A percentile compares a stretch with the other conserved stretches of the same genome.
Conservation (phyloP, 176 grass and related monocot species). For the Puya raimondii region DNA sequence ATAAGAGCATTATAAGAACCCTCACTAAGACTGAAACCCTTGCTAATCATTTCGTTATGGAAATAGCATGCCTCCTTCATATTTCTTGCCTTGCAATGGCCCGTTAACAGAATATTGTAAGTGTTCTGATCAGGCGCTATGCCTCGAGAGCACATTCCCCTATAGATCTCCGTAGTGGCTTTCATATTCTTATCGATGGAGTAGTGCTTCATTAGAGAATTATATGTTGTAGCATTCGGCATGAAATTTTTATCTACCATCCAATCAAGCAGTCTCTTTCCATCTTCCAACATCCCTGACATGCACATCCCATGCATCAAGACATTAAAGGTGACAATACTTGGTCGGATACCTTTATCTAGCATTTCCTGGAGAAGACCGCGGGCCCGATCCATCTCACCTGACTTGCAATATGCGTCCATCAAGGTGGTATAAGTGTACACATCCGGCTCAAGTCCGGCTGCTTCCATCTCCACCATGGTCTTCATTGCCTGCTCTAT, state of each 20-base stretch:
- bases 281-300: slow-evolving; percentile 66
- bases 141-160: slow-evolving; percentile 43
- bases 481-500: slow-evolving; percentile 69
- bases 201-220: slow-evolving; percentile 81
- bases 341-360: slow-evolving; percentile 85
- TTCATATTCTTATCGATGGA: slow-evolving; percentile 82
- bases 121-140: slow-evolving; percentile 63
- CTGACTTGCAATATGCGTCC: slow-evolving; percentile 64
- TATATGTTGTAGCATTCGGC: slow-evolving; percentile 62
- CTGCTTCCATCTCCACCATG: slow-evolving; percentile 72
- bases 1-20: slow-evolving; percentile 67
- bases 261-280: slow-evolving; percentile 70
- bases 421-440: slow-evolving; percentile 96
- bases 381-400: slow-evolving; percentile 64
- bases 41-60: slow-evolving; percentile 60
- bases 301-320: slow-evolving; percentile 93
- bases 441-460: slow-evolving; percentile 48
- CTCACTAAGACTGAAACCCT: slow-evolving; percentile 60
- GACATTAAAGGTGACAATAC: slow-evolving; percentile 86
- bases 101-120: slow-evolving; percentile 89
- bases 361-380: slow-evolving; percentile 71
- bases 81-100: slow-evolving; percentile 81
- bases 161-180: slow-evolving; percentile 65
- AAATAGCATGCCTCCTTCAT: slow-evolving; percentile 90
- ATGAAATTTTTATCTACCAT: slow-evolving; percentile 64